Evolutionary conservation across 805 yeast genomes (phyloP).

Genomic region (Zygoascus bituminiphila): DNA sequence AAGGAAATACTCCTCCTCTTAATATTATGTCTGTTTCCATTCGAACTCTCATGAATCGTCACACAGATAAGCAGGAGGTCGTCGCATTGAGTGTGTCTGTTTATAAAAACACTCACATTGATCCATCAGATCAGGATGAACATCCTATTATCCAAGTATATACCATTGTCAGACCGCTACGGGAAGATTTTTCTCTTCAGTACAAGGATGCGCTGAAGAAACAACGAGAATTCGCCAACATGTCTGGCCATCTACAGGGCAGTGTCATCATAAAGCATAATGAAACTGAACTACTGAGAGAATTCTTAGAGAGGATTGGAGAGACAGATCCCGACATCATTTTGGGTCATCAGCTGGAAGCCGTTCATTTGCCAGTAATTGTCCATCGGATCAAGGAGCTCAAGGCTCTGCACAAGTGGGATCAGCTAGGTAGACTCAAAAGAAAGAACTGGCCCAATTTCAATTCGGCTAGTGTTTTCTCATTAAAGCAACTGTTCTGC

Average conservation of each 20-base stretch:
- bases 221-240: conserved; percentile 66
- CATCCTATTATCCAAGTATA: conserved; percentile 43
- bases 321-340: conserved; percentile 76
- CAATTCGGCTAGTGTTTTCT: conserved; percentile 7
- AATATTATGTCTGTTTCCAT: conserved; percentile 68
- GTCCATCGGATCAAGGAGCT: conserved; percentile 73
- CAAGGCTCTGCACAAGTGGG: conserved; percentile 37
- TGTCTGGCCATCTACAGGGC: conserved; percentile 46
- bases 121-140: conserved; percentile 59
- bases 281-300: conserved; percentile 54
- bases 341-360: conserved; percentile 80
- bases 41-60: conserved; percentile 71
- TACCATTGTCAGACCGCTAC: conserved; percentile 71
- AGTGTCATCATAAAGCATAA: neutral
- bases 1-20: conserved; percentile 50
- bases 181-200: neutral
- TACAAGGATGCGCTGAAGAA: conserved; percentile 34
- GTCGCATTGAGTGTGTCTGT: conserved; percentile 75
- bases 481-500: conserved; percentile 49
- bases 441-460: conserved; percentile 66
- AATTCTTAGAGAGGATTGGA: conserved; percentile 21
- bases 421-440: conserved; percentile 68
- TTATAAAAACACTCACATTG: conserved; percentile 62
- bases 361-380: conserved; percentile 67
- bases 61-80: conserved; percentile 73